A percentile compares a stretch with the other conserved stretches of the same genome.
phyloP scores from a whole-genome alignment of 257 asterid species.

The Buddleja alternifolia region DNA sequence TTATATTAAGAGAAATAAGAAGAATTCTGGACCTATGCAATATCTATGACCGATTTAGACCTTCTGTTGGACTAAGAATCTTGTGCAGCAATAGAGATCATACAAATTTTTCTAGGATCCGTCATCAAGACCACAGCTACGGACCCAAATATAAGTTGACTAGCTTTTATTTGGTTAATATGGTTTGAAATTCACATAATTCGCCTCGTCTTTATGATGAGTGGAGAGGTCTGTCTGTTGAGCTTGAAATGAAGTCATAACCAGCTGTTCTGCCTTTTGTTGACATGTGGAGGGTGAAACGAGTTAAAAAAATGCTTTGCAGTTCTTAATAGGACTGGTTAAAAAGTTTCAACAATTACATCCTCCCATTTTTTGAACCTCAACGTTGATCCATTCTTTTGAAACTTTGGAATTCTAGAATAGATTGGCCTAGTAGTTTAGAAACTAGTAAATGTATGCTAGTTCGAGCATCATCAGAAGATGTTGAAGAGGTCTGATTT shows the following conservation, averaged over 20 bases:
- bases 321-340: no score
- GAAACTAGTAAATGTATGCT: no score
- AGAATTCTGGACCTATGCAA: background rate
- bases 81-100: conserved; percentile 2
- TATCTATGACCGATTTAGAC: background rate
- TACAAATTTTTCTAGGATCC: background rate
- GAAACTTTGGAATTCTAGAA: no score
- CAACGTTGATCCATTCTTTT: no score
- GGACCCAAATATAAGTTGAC: conserved; percentile 13
- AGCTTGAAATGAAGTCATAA: conserved; percentile 10
- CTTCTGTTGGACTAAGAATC: background rate
- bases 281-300: conserved; percentile 12
- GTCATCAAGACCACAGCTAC: conserved; percentile 12
- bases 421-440: no score
- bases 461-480: no score
- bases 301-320: no score
- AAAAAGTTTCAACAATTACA: no score
- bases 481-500: no score
- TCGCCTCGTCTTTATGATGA: background rate
- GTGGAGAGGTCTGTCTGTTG: background rate
- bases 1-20: background rate
- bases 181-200: conserved; percentile 6
- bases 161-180: background rate
- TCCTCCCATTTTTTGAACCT: no score
- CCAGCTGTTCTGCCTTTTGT: conserved; percentile 4